Base-by-base conservation (phyloP, 495 filamentous ascomycete genomes). In the Diplogelasinospora grovesii region DNA sequence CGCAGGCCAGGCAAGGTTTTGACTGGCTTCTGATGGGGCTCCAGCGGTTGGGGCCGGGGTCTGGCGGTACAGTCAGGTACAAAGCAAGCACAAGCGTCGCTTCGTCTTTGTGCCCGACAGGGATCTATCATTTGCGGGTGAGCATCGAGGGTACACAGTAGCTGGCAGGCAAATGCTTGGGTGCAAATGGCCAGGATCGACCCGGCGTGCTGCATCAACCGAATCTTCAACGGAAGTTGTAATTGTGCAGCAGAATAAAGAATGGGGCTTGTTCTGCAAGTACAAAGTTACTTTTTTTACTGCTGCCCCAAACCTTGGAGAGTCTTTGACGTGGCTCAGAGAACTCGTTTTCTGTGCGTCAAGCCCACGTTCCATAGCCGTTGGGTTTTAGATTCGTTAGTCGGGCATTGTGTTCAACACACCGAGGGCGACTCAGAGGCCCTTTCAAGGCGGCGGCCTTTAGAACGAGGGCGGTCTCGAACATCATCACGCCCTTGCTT, bases 91-190 rank as follows among this genome's bases (percentile, higher is more conserved):
- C 36, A 32, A 25, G 39, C 50, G 49, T 46, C 33, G 32, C 46
- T 53, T 50, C 48, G n/a, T n/a, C n/a, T n/a, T 48, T 39, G 33
- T 47, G 46, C 46, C 49, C 50, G 46, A 53, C 64, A 64, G 51
- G 63, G 59, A 42, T 48, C 60, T 55, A 54, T 56, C 59, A 64
- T 65, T 58, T n/a, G 57, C 62, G 62, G 62, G 61, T 64, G 64
- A 53, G 60, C 60, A 67, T 58, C n/a, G 57, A 60, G 62, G 62
- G 61, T 64, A 62, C 52, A 58, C 60, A 67, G 58, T 50, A 50
- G 31, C 45, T 25, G 37, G 45, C 45, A 48, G 37, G 45, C 30
- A 39, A 39, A 22, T 6, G 5, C 14, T 39, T 19, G 13, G 10
- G 36, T 26, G 21, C n/a, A 23, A 38, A 38, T 23, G 35, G 35